Percentiles rank a stretch among this genome's conserved stretches.
phyloP scores from a whole-genome alignment of 768 basidiomycete species.

The Russula abietina region DNA sequence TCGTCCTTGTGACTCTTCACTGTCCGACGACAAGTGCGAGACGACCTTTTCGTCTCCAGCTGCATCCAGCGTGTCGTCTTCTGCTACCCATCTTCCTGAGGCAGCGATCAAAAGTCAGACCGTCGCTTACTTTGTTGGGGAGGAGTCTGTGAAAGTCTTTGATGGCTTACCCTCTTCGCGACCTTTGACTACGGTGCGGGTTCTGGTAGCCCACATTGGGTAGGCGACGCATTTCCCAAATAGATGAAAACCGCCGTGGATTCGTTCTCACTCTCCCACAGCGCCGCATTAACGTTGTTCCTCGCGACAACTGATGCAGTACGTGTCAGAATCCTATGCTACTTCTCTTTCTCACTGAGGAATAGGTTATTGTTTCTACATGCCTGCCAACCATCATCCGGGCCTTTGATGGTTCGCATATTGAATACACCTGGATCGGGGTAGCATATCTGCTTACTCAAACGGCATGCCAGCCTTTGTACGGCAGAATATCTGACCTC shows the following conservation, averaged over 20 bases:
- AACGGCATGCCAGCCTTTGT: constrained; percentile 78
- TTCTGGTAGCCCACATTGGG: constrained; percentile 25
- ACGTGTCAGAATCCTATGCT: constrained; percentile 29
- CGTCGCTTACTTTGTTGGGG: constrained; percentile 4
- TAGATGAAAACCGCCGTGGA: constrained; percentile 2
- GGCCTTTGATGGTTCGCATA: constrained; percentile 59
- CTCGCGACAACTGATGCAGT: constrained; percentile 85
- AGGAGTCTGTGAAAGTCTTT: constrained; percentile 1
- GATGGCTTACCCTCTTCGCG: constrained; percentile 6
- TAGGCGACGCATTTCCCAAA: constrained; percentile 15
- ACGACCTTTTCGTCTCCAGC: constrained; percentile 3
- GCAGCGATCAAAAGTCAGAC: constrained; percentile 4
- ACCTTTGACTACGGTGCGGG: constrained; percentile 17
- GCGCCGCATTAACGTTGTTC: constrained; percentile 74
- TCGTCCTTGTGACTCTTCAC: not conserved
- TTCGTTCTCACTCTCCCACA: constrained; percentile 29
- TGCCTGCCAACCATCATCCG: constrained; percentile 74
- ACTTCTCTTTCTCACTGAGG: constrained; percentile 10
- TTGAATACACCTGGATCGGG: constrained; percentile 81
- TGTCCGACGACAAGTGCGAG: constrained; percentile 3
- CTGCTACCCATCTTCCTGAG: constrained; percentile 17
- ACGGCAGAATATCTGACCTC: constrained; percentile 74
- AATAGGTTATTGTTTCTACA: constrained; percentile 70
- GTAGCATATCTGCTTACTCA: constrained; percentile 83
- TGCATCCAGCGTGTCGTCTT: constrained; percentile 14